Evolutionary conservation across 129 eudicot species (phyloP).

Genomic region (Flaveria ramosissima): DNA sequence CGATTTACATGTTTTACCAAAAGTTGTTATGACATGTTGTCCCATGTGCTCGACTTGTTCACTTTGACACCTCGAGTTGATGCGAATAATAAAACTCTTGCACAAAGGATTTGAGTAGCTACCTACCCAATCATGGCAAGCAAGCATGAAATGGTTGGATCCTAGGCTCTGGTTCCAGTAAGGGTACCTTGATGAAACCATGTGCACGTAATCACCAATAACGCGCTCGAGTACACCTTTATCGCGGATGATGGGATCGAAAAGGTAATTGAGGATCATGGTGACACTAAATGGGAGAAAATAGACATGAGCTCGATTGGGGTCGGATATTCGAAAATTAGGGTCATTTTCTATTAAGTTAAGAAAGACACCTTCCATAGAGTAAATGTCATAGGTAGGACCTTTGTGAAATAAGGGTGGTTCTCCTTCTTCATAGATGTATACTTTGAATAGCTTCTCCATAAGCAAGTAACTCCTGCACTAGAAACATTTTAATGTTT

Average conservation of each 20-base stretch:
- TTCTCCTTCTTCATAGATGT: conserved; percentile 78
- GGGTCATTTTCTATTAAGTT: conserved; percentile 48
- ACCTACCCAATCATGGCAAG: conserved; percentile 91
- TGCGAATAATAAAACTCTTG: conserved; percentile 10
- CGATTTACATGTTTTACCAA: neutral
- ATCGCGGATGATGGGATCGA: conserved; percentile 72
- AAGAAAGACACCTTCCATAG: conserved; percentile 72
- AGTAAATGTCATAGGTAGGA: conserved; percentile 61
- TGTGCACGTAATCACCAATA: conserved; percentile 56
- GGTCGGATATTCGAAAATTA: conserved; percentile 50
- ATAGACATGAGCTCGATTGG: conserved; percentile 68
- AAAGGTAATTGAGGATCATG: conserved; percentile 65
- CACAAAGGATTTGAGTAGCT: conserved; percentile 22
- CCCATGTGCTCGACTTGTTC: neutral
- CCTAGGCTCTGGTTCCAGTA: conserved; percentile 90
- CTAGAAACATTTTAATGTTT: neutral
- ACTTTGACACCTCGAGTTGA: neutral
- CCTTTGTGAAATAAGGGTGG: conserved; percentile 77
- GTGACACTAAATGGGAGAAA: conserved; percentile 84
- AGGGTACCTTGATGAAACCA: conserved; percentile 58
- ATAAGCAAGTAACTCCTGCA: conserved; percentile 78
- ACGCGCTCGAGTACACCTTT: conserved; percentile 69
- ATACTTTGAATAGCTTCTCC: conserved; percentile 73
- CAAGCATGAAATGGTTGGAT: conserved; percentile 90
- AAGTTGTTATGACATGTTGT: neutral